Evolutionary conservation across 1,284 basidiomycete species (phyloP), one percentile per base, ranked within the genome.

Genomic region (Trichosporon coremiiforme): DNA sequence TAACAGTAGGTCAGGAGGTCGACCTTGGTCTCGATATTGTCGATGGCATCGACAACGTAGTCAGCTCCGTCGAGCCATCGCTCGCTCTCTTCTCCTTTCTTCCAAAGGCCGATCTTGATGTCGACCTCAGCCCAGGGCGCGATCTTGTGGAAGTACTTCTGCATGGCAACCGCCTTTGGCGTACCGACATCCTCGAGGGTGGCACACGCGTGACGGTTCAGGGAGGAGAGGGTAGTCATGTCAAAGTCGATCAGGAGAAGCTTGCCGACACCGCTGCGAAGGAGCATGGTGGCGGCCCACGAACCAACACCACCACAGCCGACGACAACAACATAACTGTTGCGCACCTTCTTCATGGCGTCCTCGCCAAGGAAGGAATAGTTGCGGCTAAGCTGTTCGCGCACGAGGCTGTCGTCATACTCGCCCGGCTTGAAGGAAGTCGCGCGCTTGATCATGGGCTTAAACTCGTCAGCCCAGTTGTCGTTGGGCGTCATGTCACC

Each of bases 301-400:
- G 92, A 94, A 0, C 96, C 95, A 0, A 99, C 97, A 5, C 97
- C 97, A 69, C 97, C 97, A 74, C 95, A 94, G 2, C 97, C 97
- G 8, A 99, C 84, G 25, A 99, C 86, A 22, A 94, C 93, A 3
- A 98, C 94, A 20, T 87, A 90, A 6, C 89, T 88, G 25, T 87
- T 81, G 69, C 97, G 87, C 57, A 99, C 87, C 76, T 88, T 89
- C 12, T 84, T 80, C 94, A 98, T 97, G 29, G 89, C 89, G 45
- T 95, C 91, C 38, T 96, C 93, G 0, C 94, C 94, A 64, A 99
- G 91, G 84, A 99, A 98, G 22, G 91, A 90, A 80, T 97, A 98
- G 84, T 98, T 98, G 62, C 97, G 86, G 6, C 95, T 91, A 47
- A 99, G 87, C 83, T 84, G 83, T 70, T 95, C 93, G 68, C 88